Evolutionary conservation across 208 protist species (phyloP).

Genomic region (Acanthamoeba rhysodes): DNA sequence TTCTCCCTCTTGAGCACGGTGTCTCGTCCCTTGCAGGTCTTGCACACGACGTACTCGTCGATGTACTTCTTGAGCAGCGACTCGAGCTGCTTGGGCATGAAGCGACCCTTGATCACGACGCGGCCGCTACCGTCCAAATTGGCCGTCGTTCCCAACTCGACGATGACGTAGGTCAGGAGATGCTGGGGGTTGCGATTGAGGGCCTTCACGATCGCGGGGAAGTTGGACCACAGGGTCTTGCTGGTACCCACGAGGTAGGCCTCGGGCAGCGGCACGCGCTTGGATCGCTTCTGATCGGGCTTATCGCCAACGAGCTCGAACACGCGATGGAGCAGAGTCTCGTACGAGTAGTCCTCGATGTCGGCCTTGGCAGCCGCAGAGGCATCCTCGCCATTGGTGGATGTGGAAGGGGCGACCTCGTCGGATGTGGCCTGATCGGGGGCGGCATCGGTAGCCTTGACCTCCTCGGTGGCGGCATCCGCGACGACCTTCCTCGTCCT

Average conservation of each 20-base stretch:
- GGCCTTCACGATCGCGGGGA: constrained; percentile 80
- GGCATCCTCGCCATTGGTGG: constrained; percentile 19
- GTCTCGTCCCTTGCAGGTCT: constrained; percentile 89
- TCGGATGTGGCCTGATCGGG: background rate
- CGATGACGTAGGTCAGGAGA: constrained; percentile 88
- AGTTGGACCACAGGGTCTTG: constrained; percentile 89
- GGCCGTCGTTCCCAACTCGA: constrained; percentile 89
- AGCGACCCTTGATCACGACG: constrained; percentile 91
- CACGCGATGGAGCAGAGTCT: constrained; percentile 46
- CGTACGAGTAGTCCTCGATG: constrained; percentile 66
- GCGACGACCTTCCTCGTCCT: constrained; percentile 17
- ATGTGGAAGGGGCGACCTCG: background rate
- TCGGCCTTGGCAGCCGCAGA: background rate
- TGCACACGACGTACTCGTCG: constrained; percentile 90
- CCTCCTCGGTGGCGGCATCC: background rate
- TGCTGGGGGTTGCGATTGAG: constrained; percentile 88
- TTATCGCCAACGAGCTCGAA: constrained; percentile 64
- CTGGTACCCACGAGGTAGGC: constrained; percentile 85
- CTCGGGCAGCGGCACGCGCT: constrained; percentile 81
- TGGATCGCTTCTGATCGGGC: constrained; percentile 62
- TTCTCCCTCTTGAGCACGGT: constrained; percentile 86
- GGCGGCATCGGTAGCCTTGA: background rate
- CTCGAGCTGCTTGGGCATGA: constrained; percentile 90
- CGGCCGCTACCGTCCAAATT: constrained; percentile 89
- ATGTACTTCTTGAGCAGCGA: constrained; percentile 90